phyloP scores from a whole-genome alignment of 768 basidiomycete genomes.

The Psilocybe sp. region DNA sequence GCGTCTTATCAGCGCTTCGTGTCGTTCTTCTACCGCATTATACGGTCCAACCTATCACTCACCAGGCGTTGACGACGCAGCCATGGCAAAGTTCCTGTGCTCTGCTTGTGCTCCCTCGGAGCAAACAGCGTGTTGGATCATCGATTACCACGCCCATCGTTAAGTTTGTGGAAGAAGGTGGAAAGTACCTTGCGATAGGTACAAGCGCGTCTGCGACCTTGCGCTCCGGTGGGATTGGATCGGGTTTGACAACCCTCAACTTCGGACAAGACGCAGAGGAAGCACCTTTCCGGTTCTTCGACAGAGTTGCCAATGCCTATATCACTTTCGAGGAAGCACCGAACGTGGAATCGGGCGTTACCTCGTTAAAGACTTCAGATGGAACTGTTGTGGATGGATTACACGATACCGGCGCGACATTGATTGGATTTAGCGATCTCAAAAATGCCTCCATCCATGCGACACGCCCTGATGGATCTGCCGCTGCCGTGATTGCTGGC shows the following conservation, averaged over 20 bases:
- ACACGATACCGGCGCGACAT: slow-evolving; percentile 21
- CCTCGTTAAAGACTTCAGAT: slow-evolving; percentile 17
- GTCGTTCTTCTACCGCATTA: slow-evolving; percentile 69
- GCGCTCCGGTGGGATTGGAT: slow-evolving; percentile 22
- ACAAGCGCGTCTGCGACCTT: slow-evolving; percentile 46
- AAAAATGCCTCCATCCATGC: slow-evolving; percentile 26
- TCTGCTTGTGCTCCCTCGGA: slow-evolving; percentile 75
- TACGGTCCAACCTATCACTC: slow-evolving; percentile 68
- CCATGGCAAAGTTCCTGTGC: slow-evolving; percentile 81
- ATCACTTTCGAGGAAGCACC: slow-evolving; percentile 20
- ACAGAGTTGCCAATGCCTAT: slow-evolving; percentile 29
- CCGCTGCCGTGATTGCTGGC: slow-evolving; percentile 30
- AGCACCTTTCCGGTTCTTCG: slow-evolving; percentile 33
- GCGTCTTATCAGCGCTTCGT: slow-evolving; percentile 46
- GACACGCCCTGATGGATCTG: slow-evolving; percentile 21
- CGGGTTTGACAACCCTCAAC: slow-evolving; percentile 35
- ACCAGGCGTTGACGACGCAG: slow-evolving; percentile 52
- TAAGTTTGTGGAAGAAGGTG: slow-evolving; percentile 65
- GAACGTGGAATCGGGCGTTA: slow-evolving; percentile 8
- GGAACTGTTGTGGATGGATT: slow-evolving; percentile 27
- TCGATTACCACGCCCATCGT: slow-evolving; percentile 44
- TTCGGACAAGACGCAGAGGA: slow-evolving; percentile 17
- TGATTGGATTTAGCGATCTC: slow-evolving; percentile 27
- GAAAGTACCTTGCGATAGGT: slow-evolving; percentile 65
- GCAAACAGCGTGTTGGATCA: slow-evolving; percentile 39